Evolutionary conservation across 306 rosid species (phyloP).

Genomic region (Medicago lupulina): DNA sequence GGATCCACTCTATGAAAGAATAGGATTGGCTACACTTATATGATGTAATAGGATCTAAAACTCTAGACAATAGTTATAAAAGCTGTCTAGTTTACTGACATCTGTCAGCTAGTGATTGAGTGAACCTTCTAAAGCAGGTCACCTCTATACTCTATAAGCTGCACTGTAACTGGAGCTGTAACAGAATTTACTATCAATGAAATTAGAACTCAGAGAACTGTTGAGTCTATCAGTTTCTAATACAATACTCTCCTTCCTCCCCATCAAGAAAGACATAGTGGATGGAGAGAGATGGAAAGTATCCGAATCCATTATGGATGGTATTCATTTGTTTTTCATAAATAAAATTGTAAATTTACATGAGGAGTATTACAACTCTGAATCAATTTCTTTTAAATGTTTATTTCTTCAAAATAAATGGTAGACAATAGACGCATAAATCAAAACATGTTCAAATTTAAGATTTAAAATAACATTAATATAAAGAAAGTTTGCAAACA

Average conservation of each 20-base stretch:
- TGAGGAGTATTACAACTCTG: slow-evolving; percentile 11
- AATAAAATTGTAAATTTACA: not conserved
- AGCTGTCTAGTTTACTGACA: too few species aligned
- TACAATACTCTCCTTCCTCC: not conserved
- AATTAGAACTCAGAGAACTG: too few species aligned
- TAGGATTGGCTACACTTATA: too few species aligned
- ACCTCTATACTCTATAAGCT: too few species aligned
- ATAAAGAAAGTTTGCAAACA: slow-evolving; percentile 23
- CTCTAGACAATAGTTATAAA: too few species aligned
- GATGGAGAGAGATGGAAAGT: not conserved
- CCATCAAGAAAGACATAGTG: not conserved
- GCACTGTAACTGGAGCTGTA: too few species aligned
- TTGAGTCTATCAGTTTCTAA: too few species aligned
- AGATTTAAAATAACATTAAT: slow-evolving; percentile 15
- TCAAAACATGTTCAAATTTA: slow-evolving; percentile 7
- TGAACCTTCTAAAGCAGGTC: too few species aligned
- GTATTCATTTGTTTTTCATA: slow-evolving; percentile 3
- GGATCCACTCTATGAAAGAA: not conserved
- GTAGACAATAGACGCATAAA: not conserved
- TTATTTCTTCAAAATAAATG: not conserved
- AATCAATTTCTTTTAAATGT: not conserved
- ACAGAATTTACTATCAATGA: too few species aligned
- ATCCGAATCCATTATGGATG: not conserved
- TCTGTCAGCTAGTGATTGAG: too few species aligned
- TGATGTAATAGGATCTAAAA: too few species aligned